Evolutionary conservation across 1,284 basidiomycete genomes (phyloP).

Genomic region (Butyriboletus appendiculatus): DNA sequence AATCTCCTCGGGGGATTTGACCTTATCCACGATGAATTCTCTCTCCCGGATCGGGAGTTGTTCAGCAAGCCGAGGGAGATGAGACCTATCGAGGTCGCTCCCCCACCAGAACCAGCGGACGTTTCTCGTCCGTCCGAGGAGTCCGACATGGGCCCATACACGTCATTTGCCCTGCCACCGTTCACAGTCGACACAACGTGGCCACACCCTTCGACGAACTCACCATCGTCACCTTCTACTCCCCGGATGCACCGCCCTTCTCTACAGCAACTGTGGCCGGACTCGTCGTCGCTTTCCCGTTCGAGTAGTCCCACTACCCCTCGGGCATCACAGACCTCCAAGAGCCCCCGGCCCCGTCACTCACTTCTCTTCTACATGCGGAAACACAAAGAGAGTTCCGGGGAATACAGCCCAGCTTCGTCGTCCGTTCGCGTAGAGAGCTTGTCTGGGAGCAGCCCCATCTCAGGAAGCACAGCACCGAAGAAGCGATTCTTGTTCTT

Average conservation of each 20-base stretch:
- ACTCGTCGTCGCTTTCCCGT: conserved; percentile 34
- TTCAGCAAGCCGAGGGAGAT: conserved; percentile 35
- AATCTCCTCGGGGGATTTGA: conserved; percentile 35
- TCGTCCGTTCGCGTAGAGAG: conserved; percentile 28
- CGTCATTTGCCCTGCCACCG: conserved; percentile 32
- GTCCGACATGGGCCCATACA: conserved; percentile 35
- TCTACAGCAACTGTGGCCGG: conserved; percentile 32
- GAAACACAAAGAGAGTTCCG: conserved; percentile 21
- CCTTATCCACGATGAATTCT: conserved; percentile 33
- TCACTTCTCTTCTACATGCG: conserved; percentile 37
- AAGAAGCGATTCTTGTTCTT: conserved; percentile 35
- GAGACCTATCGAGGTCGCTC: conserved; percentile 30
- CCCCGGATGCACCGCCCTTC: conserved; percentile 26
- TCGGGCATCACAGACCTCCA: conserved; percentile 27
- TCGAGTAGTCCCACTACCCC: conserved; percentile 34
- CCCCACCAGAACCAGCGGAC: conserved; percentile 22
- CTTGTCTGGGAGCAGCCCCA: conserved; percentile 7
- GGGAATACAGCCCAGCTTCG: conserved; percentile 28
- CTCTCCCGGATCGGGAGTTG: conserved; percentile 32
- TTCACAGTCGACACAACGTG: conserved; percentile 26
- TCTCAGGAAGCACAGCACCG: conserved; percentile 5
- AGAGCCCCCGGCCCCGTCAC: conserved; percentile 27
- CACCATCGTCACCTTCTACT: conserved; percentile 25
- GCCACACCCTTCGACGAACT: conserved; percentile 20
- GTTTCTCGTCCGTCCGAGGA: conserved; percentile 30